Evolutionary conservation across 208 protist species (phyloP), one percentile per base, ranked within the genome.

Genomic region (Leishmania amazonensis): DNA sequence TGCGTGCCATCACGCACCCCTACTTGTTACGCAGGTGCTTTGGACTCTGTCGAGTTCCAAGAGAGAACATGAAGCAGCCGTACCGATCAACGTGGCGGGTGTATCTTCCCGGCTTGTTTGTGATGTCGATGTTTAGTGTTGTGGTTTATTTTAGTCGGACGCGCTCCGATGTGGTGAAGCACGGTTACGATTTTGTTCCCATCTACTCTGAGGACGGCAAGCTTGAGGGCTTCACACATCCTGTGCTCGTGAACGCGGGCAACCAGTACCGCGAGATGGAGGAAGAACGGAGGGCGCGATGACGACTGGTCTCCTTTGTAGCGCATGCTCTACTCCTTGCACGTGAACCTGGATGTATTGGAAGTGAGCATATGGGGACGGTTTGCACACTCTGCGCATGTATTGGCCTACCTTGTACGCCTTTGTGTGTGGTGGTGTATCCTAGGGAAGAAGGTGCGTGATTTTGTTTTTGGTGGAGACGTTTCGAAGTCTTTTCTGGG

Each of bases 131-230:
- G 57, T 91, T 93, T 57, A 87, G 84, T 62, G 79, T 85, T 54
- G 92, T 93, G 7, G 83, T 95, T 70, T 95, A 95, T 79, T 94
- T 97, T 72, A 93, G 81, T 62, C 84, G 89, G 31, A 92, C 90
- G 0, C 87, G 88, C 15, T 81, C 80, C 0, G 87, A 90, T 4
- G 88, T 91, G 24, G 83, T 97, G 65, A 97, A 97, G 75, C 89
- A 91, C 75, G 94, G 91, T 5, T 92, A 97, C 80, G 94, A 97
- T 70, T 96, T 97, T 77, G 84, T 96, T 4, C 94, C 94, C 54
- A 96, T 97, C 75, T 97, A 97, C 79, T 94, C 91, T 9, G 92
- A 96, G 58, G 93, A 96, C 38, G 94, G 94, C 24, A 96, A 95
- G 76, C 83, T 97, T 3, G 90, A 96, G 81, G 94, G 94, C 40